Conservation (phyloP, 176 grass and related monocot genomes). For the Panicum miliaceum region DNA sequence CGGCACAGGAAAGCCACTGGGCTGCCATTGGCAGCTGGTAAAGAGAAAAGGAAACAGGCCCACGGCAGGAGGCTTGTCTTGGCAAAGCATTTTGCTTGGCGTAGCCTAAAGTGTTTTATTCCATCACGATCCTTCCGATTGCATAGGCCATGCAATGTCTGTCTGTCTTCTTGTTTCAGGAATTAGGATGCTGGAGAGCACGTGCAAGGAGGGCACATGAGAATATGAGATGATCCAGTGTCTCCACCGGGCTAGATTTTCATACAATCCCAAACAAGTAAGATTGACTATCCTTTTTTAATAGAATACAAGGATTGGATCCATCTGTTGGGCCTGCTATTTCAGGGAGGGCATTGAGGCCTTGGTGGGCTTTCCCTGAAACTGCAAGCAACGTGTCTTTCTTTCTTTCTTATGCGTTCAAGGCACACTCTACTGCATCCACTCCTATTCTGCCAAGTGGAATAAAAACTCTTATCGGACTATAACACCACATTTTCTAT, state of each 20-base stretch:
- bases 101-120: constrained; percentile 25
- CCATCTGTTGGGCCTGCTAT: background rate
- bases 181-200: background rate
- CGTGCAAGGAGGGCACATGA: background rate
- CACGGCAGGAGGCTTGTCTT: background rate
- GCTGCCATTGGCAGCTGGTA: constrained; percentile 1
- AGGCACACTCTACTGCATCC: background rate
- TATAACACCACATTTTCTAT: background rate
- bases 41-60: background rate
- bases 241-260: background rate
- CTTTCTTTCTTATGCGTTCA: background rate
- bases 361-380: background rate
- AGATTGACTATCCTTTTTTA: background rate
- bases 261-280: background rate
- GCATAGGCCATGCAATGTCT: background rate
- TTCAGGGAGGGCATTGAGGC: background rate
- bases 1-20: background rate
- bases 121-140: background rate
- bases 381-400: constrained; percentile 8
- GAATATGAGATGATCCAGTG: background rate
- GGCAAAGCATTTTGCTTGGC: constrained; percentile 12
- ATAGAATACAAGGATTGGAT: background rate
- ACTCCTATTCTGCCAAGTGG: background rate
- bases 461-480: background rate
- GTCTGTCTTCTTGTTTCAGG: background rate